Base-by-base conservation (phyloP, 306 rosid genomes). In the Adenanthera pavonina region DNA sequence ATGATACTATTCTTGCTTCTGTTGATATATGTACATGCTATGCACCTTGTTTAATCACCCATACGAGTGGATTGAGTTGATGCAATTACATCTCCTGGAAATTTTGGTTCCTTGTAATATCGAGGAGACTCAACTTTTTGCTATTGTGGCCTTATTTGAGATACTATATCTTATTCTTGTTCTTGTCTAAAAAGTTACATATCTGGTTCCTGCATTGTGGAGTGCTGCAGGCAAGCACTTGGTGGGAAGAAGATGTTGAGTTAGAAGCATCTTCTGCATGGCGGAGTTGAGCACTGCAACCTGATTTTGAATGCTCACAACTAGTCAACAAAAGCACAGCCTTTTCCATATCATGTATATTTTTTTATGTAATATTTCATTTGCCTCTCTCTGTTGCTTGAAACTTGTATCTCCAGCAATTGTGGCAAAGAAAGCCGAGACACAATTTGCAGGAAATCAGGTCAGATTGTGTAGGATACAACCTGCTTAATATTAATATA, bases 231-330 rank as follows among this genome's bases (percentile, higher is more conserved):
- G 62, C 90, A 54, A 82, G 91, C 71, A 95, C 97, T 30, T 95
- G 97, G 99, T 95, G 99, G 99, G 99, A 93, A 85, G 99, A 95
- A 84, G 97, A 90, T 80, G 86, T 76, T 74, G 97, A 93, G 46
- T 78, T 83, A 38, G 99, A 95, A 90, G 83, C 3, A 75, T 93
- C 95, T 78, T 91, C 97, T 38, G 99, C 90, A 46, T 95, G 99
- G 99, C 92, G 97, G 59, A 90, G 78, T 81, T 95, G 91, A 95
- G 61, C 59, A 36, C 35, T 38, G 30, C 57, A 69, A 19, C 52
- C 72, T 74, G 53, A 75, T 71, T 66, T 75, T 62, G 82, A 79
- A 69, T 79, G 77, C 47, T 11, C 74, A 1, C 35, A 48, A 33
- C 44, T 56, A 67, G 62, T 60, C 48, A 69, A 62, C 69, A 65